These are phyloP conservation scores for Cystofilobasidium bisporidii DNA, from an alignment of 768 basidiomycete species.

Conservation along the genomic window DNA sequence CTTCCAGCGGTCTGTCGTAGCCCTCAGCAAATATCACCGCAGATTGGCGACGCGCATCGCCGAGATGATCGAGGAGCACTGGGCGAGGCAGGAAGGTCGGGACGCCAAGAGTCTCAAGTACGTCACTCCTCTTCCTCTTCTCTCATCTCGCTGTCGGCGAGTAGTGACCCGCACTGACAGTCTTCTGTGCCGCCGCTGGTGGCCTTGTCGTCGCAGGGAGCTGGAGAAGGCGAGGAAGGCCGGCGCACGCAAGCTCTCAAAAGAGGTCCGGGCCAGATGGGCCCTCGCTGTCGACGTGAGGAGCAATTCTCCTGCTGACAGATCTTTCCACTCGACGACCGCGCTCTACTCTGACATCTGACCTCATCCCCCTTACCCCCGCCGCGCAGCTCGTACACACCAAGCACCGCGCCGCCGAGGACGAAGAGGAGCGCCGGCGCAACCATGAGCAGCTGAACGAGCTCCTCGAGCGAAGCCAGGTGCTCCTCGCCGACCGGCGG, in stretches of 20 bases:
- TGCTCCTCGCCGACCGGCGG: slow-evolving; percentile 74
- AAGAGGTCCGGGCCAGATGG: slow-evolving; percentile 68
- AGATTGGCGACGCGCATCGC: slow-evolving; percentile 50
- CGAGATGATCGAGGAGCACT: slow-evolving; percentile 59
- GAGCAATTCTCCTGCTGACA: too few species aligned
- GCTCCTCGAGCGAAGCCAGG: slow-evolving; percentile 78
- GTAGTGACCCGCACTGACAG: too few species aligned
- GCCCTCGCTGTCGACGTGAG: slow-evolving; percentile 59
- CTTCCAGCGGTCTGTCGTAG: slow-evolving; percentile 37
- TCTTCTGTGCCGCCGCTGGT: neutral
- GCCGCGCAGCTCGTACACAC: slow-evolving; percentile 32
- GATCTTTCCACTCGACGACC: too few species aligned
- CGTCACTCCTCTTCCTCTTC: neutral
- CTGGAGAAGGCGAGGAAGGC: slow-evolving; percentile 60
- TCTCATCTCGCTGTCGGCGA: neutral
- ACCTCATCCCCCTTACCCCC: neutral
- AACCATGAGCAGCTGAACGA: slow-evolving; percentile 82
- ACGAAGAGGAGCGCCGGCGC: slow-evolving; percentile 65
- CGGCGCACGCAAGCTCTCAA: slow-evolving; percentile 62
- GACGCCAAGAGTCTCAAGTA: slow-evolving; percentile 50
- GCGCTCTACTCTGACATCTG: too few species aligned
- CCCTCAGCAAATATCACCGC: slow-evolving; percentile 42
- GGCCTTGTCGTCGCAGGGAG: slow-evolving; percentile 1
- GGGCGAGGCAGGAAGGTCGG: slow-evolving; percentile 57
- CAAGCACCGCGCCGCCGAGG: slow-evolving; percentile 49